Base-by-base conservation (phyloP, 116 monocot genomes). In the Iris pallida region DNA sequence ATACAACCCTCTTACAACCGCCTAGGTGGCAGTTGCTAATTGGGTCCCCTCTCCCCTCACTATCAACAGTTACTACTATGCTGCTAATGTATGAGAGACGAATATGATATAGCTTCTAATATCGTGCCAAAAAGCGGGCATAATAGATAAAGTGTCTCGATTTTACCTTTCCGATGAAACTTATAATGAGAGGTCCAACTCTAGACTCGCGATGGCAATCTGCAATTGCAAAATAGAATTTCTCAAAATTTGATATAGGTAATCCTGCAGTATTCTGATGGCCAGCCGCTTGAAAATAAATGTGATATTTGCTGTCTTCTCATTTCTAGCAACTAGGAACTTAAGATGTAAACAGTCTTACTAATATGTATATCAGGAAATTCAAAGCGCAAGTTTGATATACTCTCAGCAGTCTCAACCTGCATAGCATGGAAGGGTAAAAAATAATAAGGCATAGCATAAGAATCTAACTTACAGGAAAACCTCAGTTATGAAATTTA, bases 281-380 rank as follows among this genome's bases (percentile, higher is more conserved):
- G 30, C 30, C 3, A 3, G 30, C 30, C 30, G 3, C 30, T 30
- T 64, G 20, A 42, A 45, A 42, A 8, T 0, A 5, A 10, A 53
- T 15, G 8, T 18, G 30, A 17, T 13, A 10, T 42, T 16, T 0
- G 1, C 19, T 4, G 12, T 43, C 43, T n/a, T 10, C 48, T 63
- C 15, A 63, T 48, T 48, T 63, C 13, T 5, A 46, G 16, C 46
- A 11, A 49, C 8, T 44, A 52, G 15, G 16, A 47, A 8, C 4
- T 5, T 4, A 59, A 48, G 66, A 0, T 9, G 20, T 53, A 4
- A 68, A 11, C 42, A 16, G 44, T 20, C 64, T 76, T 82, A 95
- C 97, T 85, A 20, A 85, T 85, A 62, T 83, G 73, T 40, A 93
- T 65, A 73, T 98, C 97, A 62, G 93, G 83, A 65, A 87, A 98